A percentile compares a stretch with the other conserved stretches of the same genome.
These are phyloP conservation scores for Oryza australiensis DNA, from an alignment of 176 grass and related monocot species.

Conservation along the genomic window DNA sequence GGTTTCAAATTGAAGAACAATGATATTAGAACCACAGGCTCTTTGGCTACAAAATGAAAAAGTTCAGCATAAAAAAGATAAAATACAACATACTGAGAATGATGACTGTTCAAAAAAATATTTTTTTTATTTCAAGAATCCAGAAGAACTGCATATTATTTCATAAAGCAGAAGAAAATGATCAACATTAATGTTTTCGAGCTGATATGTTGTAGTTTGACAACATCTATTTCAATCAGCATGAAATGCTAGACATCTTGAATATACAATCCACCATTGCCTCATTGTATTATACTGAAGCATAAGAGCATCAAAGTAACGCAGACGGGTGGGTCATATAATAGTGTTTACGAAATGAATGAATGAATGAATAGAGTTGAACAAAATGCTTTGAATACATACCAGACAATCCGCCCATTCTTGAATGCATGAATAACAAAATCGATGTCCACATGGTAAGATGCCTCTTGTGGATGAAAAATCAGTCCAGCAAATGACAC, in stretches of 20 bases:
- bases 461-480: conserved; percentile 80
- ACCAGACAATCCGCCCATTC: conserved; percentile 76
- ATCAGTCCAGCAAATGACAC: conserved; percentile 92
- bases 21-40: not conserved
- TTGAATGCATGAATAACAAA: conserved; percentile 95
- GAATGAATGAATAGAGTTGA: conserved; percentile 17
- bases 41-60: not conserved
- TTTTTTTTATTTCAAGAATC: not conserved
- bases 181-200: not conserved
- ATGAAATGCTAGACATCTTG: not conserved
- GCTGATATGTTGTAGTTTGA: conserved; percentile 9
- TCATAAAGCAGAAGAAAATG: not conserved
- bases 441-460: conserved; percentile 91
- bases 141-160: not conserved
- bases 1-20: not conserved
- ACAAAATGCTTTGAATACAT: conserved; percentile 25
- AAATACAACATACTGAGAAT: not conserved
- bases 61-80: not conserved
- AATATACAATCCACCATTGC: not conserved
- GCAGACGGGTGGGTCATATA: not conserved
- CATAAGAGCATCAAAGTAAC: not conserved
- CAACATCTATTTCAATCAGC: conserved; percentile 8
- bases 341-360: not conserved
- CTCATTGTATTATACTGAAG: not conserved
- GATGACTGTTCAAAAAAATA: not conserved